A percentile compares a stretch with the other conserved stretches of the same genome.
Evolutionary conservation across 2,329 filamentous ascomycete species (phyloP).

Genomic region (Colletotrichum destructivum): DNA sequence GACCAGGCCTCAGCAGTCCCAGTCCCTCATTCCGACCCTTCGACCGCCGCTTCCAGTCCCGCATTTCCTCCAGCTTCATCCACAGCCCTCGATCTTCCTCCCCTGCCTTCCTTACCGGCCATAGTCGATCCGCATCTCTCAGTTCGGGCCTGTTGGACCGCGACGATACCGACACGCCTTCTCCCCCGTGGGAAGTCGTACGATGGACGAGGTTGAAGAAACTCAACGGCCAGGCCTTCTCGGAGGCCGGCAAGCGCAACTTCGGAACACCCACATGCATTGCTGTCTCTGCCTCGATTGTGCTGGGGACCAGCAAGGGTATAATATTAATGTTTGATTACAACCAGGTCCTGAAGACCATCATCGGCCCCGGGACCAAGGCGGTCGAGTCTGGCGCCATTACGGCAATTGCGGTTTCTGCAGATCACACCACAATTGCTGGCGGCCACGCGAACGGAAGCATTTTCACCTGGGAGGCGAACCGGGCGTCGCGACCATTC

Average conservation of each 20-base stretch:
- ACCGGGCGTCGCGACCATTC: slow-evolving; percentile 86
- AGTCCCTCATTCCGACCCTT: slow-evolving; percentile 92
- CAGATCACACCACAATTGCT: slow-evolving; percentile 92
- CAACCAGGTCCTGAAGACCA: slow-evolving; percentile 93
- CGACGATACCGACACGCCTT: slow-evolving; percentile 77
- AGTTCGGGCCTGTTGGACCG: slow-evolving; percentile 78
- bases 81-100: slow-evolving; percentile 79
- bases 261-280: slow-evolving; percentile 94
- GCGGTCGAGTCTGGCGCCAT: slow-evolving; percentile 92
- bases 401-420: slow-evolving; percentile 90
- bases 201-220: slow-evolving; percentile 96
- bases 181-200: slow-evolving; percentile 96
- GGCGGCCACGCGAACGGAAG: slow-evolving; percentile 90
- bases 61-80: slow-evolving; percentile 73
- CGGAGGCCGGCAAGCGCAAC: slow-evolving; percentile 90
- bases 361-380: slow-evolving; percentile 94
- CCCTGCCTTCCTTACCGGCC: slow-evolving; percentile 81
- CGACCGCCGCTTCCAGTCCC: slow-evolving; percentile 93
- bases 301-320: slow-evolving; percentile 93
- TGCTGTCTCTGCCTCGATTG: slow-evolving; percentile 88
- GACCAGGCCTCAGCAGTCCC: slow-evolving; percentile 76
- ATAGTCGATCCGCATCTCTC: slow-evolving; percentile 86
- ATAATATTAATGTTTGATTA: slow-evolving; percentile 98
- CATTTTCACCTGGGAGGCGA: slow-evolving; percentile 98
- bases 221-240: slow-evolving; percentile 90